Percentiles rank a stretch among this genome's conserved stretches.
Conservation (phyloP, 208 protist species). For the Strigomonas oncopelti region DNA sequence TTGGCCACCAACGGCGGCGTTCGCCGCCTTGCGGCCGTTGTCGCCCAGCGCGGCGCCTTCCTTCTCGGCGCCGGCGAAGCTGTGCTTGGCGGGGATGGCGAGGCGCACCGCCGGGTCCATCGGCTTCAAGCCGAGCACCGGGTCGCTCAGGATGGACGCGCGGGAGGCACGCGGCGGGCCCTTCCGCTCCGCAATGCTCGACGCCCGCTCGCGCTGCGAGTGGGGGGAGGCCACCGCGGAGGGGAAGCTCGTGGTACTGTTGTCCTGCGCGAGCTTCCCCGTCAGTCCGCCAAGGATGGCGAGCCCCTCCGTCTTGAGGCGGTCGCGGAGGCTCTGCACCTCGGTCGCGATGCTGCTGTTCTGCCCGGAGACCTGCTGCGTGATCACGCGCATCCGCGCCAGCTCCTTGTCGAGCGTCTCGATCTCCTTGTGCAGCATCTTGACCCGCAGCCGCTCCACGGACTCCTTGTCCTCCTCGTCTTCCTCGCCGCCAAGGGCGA, state of each 20-base stretch:
- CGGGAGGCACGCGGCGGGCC: no score
- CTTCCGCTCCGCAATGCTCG: neutral
- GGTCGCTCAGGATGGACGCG: neutral
- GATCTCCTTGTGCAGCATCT: slow-evolving; percentile 39
- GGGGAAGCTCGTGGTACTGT: neutral
- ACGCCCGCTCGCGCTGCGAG: no score
- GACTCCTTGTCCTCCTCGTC: neutral
- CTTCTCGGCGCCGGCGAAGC: no score
- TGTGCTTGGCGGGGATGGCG: neutral
- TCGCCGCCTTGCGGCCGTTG: neutral
- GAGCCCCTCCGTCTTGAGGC: slow-evolving; percentile 47
- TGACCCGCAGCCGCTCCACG: neutral
- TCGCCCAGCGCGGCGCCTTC: neutral
- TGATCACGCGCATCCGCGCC: slow-evolving; percentile 36
- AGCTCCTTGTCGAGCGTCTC: slow-evolving; percentile 54
- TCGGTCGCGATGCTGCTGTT: slow-evolving; percentile 53
- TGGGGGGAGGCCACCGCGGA: neutral
- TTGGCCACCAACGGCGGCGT: neutral
- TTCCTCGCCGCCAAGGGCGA: neutral
- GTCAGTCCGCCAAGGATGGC: slow-evolving; percentile 52
- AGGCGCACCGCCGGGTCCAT: neutral
- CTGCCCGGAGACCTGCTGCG: slow-evolving; percentile 40
- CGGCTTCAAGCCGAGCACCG: no score
- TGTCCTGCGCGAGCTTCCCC: no score
- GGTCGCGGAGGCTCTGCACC: slow-evolving; percentile 50